Percentiles rank a stretch among this genome's conserved stretches.
phyloP scores from a whole-genome alignment of 2,329 filamentous ascomycete genomes.

The Cercospora citrullina region DNA sequence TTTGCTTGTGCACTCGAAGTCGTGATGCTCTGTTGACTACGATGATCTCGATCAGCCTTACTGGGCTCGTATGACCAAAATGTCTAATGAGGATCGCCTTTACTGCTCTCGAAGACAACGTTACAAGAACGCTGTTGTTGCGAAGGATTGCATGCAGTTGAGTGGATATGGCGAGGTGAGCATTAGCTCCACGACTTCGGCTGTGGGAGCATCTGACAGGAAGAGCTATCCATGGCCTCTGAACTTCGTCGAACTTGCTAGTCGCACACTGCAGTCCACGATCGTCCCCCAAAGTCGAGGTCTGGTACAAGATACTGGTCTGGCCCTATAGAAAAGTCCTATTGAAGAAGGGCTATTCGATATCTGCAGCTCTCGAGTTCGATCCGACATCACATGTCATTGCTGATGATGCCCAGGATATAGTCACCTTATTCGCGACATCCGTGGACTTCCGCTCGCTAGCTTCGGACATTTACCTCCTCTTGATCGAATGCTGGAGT shows the following conservation, averaged over 20 bases:
- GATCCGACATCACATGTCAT: conserved; percentile 13
- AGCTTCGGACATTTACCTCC: conserved; percentile 9
- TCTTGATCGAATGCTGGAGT: conserved; percentile 9
- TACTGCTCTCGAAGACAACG: not conserved
- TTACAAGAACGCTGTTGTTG: not conserved
- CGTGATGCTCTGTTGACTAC: too few species aligned
- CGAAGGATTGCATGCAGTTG: not conserved
- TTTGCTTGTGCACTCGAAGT: too few species aligned
- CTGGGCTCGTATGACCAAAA: not conserved
- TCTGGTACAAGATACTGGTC: not conserved
- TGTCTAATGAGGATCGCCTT: not conserved
- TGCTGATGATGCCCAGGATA: conserved; percentile 18
- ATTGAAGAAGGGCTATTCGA: conserved; percentile 12
- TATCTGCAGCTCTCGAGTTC: conserved; percentile 13
- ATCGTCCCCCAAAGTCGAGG: not conserved
- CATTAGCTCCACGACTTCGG: not conserved
- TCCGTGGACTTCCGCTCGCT: conserved; percentile 15
- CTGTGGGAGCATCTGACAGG: not conserved
- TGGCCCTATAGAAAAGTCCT: not conserved
- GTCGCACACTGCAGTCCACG: not conserved
- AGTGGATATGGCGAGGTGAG: not conserved
- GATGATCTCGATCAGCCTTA: not conserved
- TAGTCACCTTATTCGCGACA: conserved; percentile 15
- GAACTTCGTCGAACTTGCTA: not conserved
- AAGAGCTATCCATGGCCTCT: not conserved